Percentiles rank a stretch among this genome's conserved stretches.
Conservation (phyloP, 495 filamentous ascomycete genomes). For the Cryomyces antarcticus region DNA sequence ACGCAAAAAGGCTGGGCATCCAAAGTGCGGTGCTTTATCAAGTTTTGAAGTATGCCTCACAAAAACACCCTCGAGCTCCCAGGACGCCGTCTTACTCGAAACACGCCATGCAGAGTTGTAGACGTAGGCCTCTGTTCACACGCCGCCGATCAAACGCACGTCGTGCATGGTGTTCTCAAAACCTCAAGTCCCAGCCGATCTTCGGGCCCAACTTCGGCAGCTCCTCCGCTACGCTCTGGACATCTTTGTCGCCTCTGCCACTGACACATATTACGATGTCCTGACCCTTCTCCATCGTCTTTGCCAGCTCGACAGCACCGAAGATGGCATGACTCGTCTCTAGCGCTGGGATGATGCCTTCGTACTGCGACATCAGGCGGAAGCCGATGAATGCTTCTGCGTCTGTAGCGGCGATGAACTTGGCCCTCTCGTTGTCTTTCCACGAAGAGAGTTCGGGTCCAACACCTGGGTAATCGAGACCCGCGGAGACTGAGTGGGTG, state of each 20-base stretch:
- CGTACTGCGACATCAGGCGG: conserved; percentile 56
- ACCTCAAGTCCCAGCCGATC: conserved; percentile 94
- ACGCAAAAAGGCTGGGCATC: too few relatives aligned
- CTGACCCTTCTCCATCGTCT: conserved; percentile 71
- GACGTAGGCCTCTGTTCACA: too few relatives aligned
- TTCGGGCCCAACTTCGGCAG: conserved; percentile 69
- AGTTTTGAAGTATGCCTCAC: too few relatives aligned
- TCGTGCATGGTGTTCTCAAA: too few relatives aligned
- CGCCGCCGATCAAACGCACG: too few relatives aligned
- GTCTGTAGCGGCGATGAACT: conserved; percentile 83
- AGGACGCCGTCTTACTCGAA: too few relatives aligned
- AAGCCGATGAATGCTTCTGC: conserved; percentile 85
- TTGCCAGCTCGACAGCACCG: conserved; percentile 74
- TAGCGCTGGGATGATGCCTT: conserved; percentile 92
- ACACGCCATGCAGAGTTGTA: too few relatives aligned
- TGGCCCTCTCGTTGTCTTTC: conserved; percentile 75
- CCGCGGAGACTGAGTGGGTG: conserved; percentile 92
- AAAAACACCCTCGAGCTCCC: too few relatives aligned
- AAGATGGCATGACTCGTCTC: conserved; percentile 88
- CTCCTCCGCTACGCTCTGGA: conserved; percentile 93
- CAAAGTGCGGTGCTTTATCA: too few relatives aligned
- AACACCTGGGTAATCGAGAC: conserved; percentile 91
- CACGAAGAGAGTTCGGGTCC: conserved; percentile 78
- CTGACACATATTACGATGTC: conserved; percentile 89
- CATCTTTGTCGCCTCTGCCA: conserved; percentile 92